These are phyloP conservation scores for Aspergillus sp. DNA, from an alignment of 2,329 filamentous ascomycete genomes.

Conservation along the genomic window DNA sequence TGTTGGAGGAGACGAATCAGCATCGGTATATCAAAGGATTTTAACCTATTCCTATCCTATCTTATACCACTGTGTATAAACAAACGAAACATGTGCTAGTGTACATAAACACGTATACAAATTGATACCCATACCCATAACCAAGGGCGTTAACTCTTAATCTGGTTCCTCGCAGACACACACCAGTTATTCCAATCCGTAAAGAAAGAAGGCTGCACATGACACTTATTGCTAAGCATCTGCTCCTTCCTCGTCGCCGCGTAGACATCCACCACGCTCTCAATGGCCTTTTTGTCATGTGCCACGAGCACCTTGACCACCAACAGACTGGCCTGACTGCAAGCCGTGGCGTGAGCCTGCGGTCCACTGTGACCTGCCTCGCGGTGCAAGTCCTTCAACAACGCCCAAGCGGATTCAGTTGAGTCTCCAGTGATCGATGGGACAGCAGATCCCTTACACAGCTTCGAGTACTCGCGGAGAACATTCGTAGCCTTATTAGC, in stretches of 20 bases:
- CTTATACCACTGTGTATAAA: not conserved
- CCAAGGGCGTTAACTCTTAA: slow-evolving; percentile 25
- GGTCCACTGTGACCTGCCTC: slow-evolving; percentile 52
- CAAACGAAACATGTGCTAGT: not conserved
- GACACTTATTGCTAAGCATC: slow-evolving; percentile 50
- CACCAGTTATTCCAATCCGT: slow-evolving; percentile 71
- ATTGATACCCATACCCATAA: not conserved
- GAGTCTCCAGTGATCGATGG: slow-evolving; percentile 31
- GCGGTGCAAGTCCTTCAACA: slow-evolving; percentile 62
- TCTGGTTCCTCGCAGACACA: slow-evolving; percentile 37
- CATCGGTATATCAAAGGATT: slow-evolving; percentile 49
- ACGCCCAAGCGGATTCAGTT: slow-evolving; percentile 37
- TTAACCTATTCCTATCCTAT: slow-evolving; percentile 6
- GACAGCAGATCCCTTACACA: slow-evolving; percentile 46
- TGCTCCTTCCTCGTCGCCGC: slow-evolving; percentile 54
- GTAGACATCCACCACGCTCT: slow-evolving; percentile 58
- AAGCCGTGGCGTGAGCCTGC: slow-evolving; percentile 65
- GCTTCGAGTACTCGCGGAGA: slow-evolving; percentile 64
- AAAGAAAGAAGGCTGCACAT: slow-evolving; percentile 61
- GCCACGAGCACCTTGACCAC: slow-evolving; percentile 39
- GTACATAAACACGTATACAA: not conserved
- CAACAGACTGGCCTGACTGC: slow-evolving; percentile 53
- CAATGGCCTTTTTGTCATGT: slow-evolving; percentile 46
- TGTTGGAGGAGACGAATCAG: slow-evolving; percentile 50
- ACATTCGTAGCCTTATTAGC: slow-evolving; percentile 66